These are phyloP conservation scores for Solanum pinnatisectum DNA, from an alignment of 257 asterid genomes.

Conservation along the genomic window DNA sequence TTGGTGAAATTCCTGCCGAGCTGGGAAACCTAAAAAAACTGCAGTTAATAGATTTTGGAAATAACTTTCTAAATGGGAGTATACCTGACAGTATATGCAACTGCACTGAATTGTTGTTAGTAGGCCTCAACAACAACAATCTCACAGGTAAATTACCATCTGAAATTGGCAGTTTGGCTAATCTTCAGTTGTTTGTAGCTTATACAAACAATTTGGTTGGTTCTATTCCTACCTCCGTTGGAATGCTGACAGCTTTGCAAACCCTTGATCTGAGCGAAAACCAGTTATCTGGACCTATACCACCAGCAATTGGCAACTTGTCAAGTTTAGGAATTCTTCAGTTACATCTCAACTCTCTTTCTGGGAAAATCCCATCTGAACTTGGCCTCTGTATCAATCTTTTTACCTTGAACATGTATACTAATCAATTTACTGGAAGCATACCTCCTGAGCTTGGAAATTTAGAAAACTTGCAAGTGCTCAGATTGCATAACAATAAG, in stretches of 20 bases:
- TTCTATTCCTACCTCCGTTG: slow-evolving; percentile 52
- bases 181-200: slow-evolving; percentile 46
- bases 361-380: slow-evolving; percentile 62
- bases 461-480: slow-evolving; percentile 24
- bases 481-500: slow-evolving; percentile 39
- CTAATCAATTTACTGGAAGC: slow-evolving; percentile 43
- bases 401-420: slow-evolving; percentile 26
- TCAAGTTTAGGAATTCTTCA: slow-evolving; percentile 38
- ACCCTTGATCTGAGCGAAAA: slow-evolving; percentile 49
- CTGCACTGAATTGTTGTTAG: slow-evolving; percentile 37
- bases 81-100: slow-evolving; percentile 54
- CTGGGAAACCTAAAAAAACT: slow-evolving; percentile 41
- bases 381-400: slow-evolving; percentile 41
- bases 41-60: slow-evolving; percentile 45
- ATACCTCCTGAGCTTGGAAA: slow-evolving; percentile 61
- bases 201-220: slow-evolving; percentile 42
- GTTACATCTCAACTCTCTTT: slow-evolving; percentile 33
- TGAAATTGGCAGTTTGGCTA: slow-evolving; percentile 40
- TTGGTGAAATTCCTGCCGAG: slow-evolving; percentile 52
- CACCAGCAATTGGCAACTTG: slow-evolving; percentile 52
- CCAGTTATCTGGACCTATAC: slow-evolving; percentile 50
- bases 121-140: slow-evolving; percentile 42
- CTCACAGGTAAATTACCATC: slow-evolving; percentile 57
- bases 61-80: slow-evolving; percentile 42
- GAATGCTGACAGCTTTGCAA: slow-evolving; percentile 32